A percentile compares a stretch with the other conserved stretches of the same genome.
These are phyloP conservation scores for Phytopythium litorale DNA, from an alignment of 352 stramenopile genomes.

Conservation along the genomic window DNA sequence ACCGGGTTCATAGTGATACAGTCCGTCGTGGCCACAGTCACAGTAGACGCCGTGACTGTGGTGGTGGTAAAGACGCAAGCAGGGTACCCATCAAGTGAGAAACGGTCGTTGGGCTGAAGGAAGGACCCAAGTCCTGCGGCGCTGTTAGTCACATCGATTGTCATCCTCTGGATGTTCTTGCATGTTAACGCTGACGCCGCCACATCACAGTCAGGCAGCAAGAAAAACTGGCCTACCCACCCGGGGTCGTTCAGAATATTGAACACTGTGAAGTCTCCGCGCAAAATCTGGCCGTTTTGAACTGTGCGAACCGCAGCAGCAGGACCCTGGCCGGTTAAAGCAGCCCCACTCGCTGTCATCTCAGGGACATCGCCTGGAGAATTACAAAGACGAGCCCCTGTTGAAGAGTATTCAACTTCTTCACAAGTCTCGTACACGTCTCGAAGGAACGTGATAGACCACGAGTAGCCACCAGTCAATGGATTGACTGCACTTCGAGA, in stretches of 20 bases:
- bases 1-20: slow-evolving; percentile 28
- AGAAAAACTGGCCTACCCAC: slow-evolving; percentile 32
- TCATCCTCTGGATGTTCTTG: slow-evolving; percentile 26
- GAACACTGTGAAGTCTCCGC: slow-evolving; percentile 87
- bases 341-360: slow-evolving; percentile 35
- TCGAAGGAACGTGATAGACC: slow-evolving; percentile 94
- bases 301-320: slow-evolving; percentile 21
- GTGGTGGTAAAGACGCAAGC: slow-evolving; percentile 55
- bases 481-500: slow-evolving; percentile 81
- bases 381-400: slow-evolving; percentile 85
- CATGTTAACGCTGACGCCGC: slow-evolving; percentile 12
- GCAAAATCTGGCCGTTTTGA: slow-evolving; percentile 74
- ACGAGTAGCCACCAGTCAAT: slow-evolving; percentile 91
- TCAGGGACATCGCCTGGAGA: slow-evolving; percentile 90
- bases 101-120: slow-evolving; percentile 40
- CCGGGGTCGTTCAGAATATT: slow-evolving; percentile 77
- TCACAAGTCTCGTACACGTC: slow-evolving; percentile 72
- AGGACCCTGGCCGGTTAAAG: slow-evolving; percentile 31
- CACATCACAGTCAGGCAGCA: slow-evolving; percentile 30
- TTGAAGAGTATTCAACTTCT: slow-evolving; percentile 45
- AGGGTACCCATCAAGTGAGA: slow-evolving; percentile 46
- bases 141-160: slow-evolving; percentile 9
- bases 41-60: slow-evolving; percentile 16
- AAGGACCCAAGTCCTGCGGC: slow-evolving; percentile 18
- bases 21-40: slow-evolving; percentile 30